These are phyloP conservation scores for Aspergillus ibericus DNA, from an alignment of 2,329 filamentous ascomycete species.

Conservation along the genomic window DNA sequence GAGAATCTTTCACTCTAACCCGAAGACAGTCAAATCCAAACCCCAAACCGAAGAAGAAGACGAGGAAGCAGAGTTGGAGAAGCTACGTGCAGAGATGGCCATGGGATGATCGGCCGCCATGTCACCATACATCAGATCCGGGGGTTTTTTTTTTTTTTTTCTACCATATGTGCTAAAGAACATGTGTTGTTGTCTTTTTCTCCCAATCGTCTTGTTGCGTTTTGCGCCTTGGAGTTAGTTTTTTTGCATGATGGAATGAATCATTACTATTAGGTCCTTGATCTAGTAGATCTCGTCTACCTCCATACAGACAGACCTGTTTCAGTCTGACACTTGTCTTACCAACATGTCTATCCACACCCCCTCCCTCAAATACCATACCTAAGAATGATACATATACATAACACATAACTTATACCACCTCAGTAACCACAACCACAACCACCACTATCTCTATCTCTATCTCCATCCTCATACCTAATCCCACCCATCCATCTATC, in stretches of 20 bases:
- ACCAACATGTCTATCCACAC: too few relatives aligned
- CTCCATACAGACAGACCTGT: too few relatives aligned
- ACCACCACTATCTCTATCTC: too few relatives aligned
- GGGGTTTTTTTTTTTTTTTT: slow-evolving; percentile 1
- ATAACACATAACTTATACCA: too few relatives aligned
- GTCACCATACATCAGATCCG: not conserved
- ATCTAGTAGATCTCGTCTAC: not conserved
- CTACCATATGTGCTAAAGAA: slow-evolving; percentile 1
- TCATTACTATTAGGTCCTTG: not conserved
- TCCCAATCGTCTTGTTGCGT: not conserved
- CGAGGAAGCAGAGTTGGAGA: slow-evolving; percentile 91
- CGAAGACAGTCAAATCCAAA: slow-evolving; percentile 46
- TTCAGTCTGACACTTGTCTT: too few relatives aligned
- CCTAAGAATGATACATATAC: too few relatives aligned
- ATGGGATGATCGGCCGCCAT: slow-evolving; percentile 59
- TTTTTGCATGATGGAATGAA: slow-evolving; percentile 14
- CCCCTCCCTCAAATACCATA: too few relatives aligned
- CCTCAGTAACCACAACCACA: too few relatives aligned
- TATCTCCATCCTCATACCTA: too few relatives aligned
- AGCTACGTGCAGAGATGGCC: slow-evolving; percentile 94
- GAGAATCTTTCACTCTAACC: slow-evolving; percentile 5
- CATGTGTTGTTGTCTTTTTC: not conserved
- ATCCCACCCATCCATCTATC: too few relatives aligned
- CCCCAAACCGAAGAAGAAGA: slow-evolving; percentile 73
- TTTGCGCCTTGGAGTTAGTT: slow-evolving; percentile 4